Evolutionary conservation across 768 basidiomycete species (phyloP), one percentile per base, ranked within the genome.

Genomic region (Dacryopinax spathularia): DNA sequence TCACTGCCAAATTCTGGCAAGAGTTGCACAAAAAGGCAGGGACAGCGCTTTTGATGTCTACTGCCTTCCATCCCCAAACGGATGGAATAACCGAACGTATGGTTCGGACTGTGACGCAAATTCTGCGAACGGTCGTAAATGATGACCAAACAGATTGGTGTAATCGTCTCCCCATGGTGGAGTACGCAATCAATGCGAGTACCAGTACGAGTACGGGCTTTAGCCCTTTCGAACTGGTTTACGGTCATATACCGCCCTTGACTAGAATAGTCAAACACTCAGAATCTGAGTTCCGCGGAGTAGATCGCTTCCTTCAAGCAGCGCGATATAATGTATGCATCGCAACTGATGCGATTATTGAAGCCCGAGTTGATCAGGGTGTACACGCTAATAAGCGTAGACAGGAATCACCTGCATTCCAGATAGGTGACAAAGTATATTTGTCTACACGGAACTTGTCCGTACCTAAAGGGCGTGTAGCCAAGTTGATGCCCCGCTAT

Each of bases 1-100:
- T 80, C 67, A 80, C 77, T 0, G 76, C 76, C n/a, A 62, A 43
- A 0, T 80, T 80, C 64, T 81, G 79, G 80, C 59, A 62, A 7
- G 68, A 72, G 7, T 65, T 80, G 0, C 69, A 77, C 63, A 39
- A 66, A 36, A 67, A 69, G 4, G 60, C 76, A 0, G 72, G 73
- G 0, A 68, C 70, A 0, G 69, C 75, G 18, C 68, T 77, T 0
- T 60, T 68, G 0, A 73, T 80, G 72, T 77, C 76, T 0, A 75
- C 73, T 0, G 67, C 77, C 76, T n/a, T n/a, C n/a, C n/a, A n/a
- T n/a, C n/a, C n/a, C n/a, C n/a, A n/a, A n/a, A n/a, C n/a, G n/a
- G n/a, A 79, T 64, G 76, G 78, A 0, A 64, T 73, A 0, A 77
- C 74, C 0, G 77, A 80, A 62, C 66, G 74, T 13, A 72, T 73